Evolutionary conservation across 2,329 filamentous ascomycete genomes (phyloP).

Genomic region (Botrytis elliptica): DNA sequence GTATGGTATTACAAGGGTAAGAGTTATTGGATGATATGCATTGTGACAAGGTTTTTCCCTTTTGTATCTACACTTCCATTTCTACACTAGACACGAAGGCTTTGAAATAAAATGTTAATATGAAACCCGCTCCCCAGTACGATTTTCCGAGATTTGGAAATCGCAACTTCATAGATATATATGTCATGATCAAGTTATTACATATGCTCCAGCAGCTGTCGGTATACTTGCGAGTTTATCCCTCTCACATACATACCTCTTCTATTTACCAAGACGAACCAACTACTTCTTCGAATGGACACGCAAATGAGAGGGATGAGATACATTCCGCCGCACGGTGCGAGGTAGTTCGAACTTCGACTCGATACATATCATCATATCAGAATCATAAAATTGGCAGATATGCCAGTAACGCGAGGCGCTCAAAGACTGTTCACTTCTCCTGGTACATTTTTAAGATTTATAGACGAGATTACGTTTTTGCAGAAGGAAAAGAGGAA

Average conservation of each 20-base stretch:
- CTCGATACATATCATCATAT: background rate
- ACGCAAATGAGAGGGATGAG: background rate
- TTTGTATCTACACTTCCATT: background rate
- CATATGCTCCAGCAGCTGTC: background rate
- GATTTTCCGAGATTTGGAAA: fast-evolving
- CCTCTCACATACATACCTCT: too few relatives aligned
- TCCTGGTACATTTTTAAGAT: too few relatives aligned
- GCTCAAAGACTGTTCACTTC: background rate
- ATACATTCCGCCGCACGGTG: background rate
- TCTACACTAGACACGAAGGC: fast-evolving
- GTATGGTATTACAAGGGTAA: too few relatives aligned
- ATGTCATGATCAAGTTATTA: background rate
- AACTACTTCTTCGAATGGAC: background rate
- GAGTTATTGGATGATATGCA: background rate
- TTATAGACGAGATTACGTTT: too few relatives aligned
- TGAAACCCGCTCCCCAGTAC: background rate
- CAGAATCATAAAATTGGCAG: background rate
- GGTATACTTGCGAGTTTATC: background rate
- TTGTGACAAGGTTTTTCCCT: fast-evolving
- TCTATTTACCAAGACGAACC: too few relatives aligned
- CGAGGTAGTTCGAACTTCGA: background rate
- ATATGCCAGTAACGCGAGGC: background rate
- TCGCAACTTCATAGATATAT: background rate
- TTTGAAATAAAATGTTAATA: background rate
- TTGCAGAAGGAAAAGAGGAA: background rate